A percentile compares a stretch with the other conserved stretches of the same genome.
These are phyloP conservation scores for Blastobotrys buckinghamii DNA, from an alignment of 1,139 yeast species.

Conservation along the genomic window DNA sequence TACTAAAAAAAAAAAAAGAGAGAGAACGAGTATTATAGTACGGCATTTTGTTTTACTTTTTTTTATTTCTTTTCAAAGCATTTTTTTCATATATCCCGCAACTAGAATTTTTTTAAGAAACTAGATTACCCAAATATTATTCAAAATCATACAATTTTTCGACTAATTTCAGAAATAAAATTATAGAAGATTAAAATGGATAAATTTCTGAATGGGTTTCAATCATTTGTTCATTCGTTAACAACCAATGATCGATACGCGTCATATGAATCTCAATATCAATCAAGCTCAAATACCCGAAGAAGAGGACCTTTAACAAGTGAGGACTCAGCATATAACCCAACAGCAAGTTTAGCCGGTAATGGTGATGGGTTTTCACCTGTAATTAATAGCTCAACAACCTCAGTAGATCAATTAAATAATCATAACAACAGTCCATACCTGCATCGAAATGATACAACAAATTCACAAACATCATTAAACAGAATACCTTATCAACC, in stretches of 20 bases:
- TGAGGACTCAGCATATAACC: slow-evolving; percentile 13
- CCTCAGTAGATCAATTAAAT: slow-evolving; percentile 18
- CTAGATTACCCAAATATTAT: no score
- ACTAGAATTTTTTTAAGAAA: no score
- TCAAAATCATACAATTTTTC: no score
- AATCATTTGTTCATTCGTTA: slow-evolving; percentile 52
- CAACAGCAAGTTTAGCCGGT: slow-evolving; percentile 5
- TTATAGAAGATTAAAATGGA: no score
- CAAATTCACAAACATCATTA: slow-evolving; percentile 28
- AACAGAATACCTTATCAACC: slow-evolving; percentile 31
- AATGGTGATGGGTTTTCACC: slow-evolving; percentile 21
- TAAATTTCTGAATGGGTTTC: slow-evolving; percentile 31
- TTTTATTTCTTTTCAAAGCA: no score
- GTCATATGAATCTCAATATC: slow-evolving; percentile 39
- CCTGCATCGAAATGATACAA: neutral
- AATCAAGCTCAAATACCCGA: slow-evolving; percentile 13
- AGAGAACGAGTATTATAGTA: no score
- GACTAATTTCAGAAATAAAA: no score
- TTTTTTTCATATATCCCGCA: no score
- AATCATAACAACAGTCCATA: neutral
- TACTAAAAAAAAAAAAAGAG: no score
- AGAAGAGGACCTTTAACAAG: neutral
- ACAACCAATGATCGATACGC: slow-evolving; percentile 65
- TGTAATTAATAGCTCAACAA: slow-evolving; percentile 17
- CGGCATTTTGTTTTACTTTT: no score